Conservation (phyloP, 176 grass and related monocot genomes). For the Stipa capillata region DNA sequence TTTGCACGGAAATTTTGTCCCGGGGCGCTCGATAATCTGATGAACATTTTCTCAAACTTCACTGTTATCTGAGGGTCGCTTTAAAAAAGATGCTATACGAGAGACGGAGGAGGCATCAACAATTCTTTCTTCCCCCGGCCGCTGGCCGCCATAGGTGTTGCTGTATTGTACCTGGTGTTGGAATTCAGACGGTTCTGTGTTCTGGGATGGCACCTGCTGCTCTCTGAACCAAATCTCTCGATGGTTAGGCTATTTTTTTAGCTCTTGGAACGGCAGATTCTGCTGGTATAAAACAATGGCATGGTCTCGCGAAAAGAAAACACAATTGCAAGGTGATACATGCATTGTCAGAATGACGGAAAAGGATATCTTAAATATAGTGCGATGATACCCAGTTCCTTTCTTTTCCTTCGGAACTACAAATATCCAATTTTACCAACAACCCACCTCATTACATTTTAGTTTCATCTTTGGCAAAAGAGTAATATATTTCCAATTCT, state of each 20-base stretch:
- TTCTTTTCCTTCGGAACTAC: not conserved
- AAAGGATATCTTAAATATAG: not conserved
- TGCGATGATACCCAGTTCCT: not conserved
- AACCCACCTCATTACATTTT: not conserved
- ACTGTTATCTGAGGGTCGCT: conserved; percentile 52
- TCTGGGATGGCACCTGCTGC: no score
- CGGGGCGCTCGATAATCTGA: conserved; percentile 61
- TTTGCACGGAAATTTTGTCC: conserved; percentile 81
- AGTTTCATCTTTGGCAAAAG: not conserved
- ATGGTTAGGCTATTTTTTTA: not conserved
- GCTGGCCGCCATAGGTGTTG: not conserved
- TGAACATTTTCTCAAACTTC: conserved; percentile 83
- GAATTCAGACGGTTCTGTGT: no score
- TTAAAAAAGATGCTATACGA: no score
- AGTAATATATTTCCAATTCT: not conserved
- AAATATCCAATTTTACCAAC: not conserved
- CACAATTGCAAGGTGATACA: not conserved
- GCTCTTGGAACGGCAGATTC: not conserved
- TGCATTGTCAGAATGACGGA: not conserved
- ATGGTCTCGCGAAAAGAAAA: no score
- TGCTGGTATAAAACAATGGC: not conserved
- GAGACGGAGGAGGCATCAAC: not conserved
- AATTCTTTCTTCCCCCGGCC: not conserved
- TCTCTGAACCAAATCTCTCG: not conserved
- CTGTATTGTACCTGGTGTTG: not conserved